Evolutionary conservation across 2,329 filamentous ascomycete genomes (phyloP).

Genomic region (Neurospora sp.): DNA sequence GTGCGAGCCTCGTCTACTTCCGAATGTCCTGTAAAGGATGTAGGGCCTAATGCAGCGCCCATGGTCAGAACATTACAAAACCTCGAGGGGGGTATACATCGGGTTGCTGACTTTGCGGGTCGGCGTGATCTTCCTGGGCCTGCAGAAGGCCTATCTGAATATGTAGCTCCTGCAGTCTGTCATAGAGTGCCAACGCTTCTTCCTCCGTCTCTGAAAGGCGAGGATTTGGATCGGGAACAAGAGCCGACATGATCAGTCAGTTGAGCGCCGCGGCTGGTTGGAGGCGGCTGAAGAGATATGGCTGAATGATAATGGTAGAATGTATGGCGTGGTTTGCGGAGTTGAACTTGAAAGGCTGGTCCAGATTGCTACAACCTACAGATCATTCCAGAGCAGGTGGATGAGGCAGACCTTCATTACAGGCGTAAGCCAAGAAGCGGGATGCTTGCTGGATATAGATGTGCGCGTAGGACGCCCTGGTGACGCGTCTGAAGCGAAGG

Average conservation of each 20-base stretch:
- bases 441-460: neutral
- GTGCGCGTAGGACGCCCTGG: neutral
- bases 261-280: neutral
- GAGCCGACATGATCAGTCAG: neutral
- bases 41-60: neutral
- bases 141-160: slow-evolving; percentile 61
- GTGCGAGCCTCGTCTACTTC: slow-evolving; percentile 50
- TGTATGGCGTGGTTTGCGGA: neutral
- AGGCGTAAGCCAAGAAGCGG: neutral
- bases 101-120: slow-evolving; percentile 22
- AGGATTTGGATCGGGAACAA: neutral
- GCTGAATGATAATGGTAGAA: neutral
- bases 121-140: slow-evolving; percentile 31
- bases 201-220: slow-evolving; percentile 58
- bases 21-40: slow-evolving; percentile 20
- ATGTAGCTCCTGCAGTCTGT: slow-evolving; percentile 60
- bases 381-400: neutral
- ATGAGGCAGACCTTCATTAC: neutral
- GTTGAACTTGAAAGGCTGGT: neutral
- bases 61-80: neutral
- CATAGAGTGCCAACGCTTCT: slow-evolving; percentile 58
- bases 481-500: neutral
- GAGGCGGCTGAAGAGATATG: neutral
- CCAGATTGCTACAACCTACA: neutral
- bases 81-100: neutral